Conservation (phyloP, 1,284 basidiomycete species). For the Kwoniella shivajii region DNA sequence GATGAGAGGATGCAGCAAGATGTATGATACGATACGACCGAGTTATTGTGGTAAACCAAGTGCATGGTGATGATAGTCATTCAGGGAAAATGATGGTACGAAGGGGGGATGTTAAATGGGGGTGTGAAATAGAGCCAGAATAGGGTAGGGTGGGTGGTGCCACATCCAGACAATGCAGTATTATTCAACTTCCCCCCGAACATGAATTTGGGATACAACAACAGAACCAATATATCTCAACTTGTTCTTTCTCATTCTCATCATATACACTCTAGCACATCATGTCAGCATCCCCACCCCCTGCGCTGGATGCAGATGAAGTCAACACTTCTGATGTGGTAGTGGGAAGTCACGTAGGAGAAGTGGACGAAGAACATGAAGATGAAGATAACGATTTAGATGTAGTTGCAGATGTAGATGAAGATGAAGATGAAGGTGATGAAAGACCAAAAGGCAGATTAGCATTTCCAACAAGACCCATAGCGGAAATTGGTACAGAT, state of each 20-base stretch:
- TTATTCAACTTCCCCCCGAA: no score
- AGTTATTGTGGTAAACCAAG: no score
- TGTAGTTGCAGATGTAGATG: slow-evolving; percentile 1
- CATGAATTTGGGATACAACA: no score
- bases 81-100: not conserved
- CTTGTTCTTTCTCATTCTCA: not conserved
- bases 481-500: slow-evolving; percentile 20
- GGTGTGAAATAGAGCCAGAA: no score
- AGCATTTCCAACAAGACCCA: slow-evolving; percentile 23
- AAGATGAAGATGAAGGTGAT: slow-evolving; percentile 64
- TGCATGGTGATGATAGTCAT: not conserved
- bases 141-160: no score
- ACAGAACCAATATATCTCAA: no score
- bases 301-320: slow-evolving; percentile 2
- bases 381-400: not conserved
- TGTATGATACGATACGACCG: no score
- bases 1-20: no score
- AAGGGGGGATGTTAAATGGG: not conserved
- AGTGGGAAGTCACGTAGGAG: not conserved
- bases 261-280: not conserved
- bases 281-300: slow-evolving; percentile 22
- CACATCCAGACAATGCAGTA: no score
- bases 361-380: not conserved
- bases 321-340: not conserved
- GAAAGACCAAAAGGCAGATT: slow-evolving; percentile 43